Base-by-base conservation (phyloP, 495 filamentous ascomycete species). In the Aspergillus campestris region DNA sequence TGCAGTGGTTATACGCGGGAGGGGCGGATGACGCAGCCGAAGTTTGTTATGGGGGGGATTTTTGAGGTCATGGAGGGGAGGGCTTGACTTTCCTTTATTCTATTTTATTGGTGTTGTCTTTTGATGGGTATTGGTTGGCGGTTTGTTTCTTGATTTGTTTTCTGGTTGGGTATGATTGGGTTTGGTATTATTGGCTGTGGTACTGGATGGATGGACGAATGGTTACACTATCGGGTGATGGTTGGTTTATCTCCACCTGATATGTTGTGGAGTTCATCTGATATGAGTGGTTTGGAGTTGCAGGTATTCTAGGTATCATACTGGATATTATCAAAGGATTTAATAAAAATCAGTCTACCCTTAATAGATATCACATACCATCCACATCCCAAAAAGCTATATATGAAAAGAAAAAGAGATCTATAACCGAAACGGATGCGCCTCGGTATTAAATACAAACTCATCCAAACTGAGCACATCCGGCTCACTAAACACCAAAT, bases 381-480 rank as follows among this genome's bases (percentile, higher is more conserved):
- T 24, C 18, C 18, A 24, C 18, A 4, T 24, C 18, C 18, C 1
- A 24, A 24, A 24, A 24, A 24, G 4, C 18, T 24, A n/a, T 24
- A 24, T 24, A 24, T 24, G 4, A 24, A 1, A 24, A 24, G 18
- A 24, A 24, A 24, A 4, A 24, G 18, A 24, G 4, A 24, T 24
- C 18, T 24, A 24, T 24, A 38, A 6, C 28, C 47, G 32, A 24
- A 71, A 57, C 3, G 73, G 73, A 56, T 77, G 73, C 24, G 69
- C 73, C 46, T 70, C 73, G 6, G 73, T 73, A 48, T 73, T 77
- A 56, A 88, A 73, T 13, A 88, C 83, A 70, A 72, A 88, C 13
- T 87, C 72, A 61, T 89, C 84, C 53, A 88, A 57, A 54, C 75
- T 81, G 9, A 88, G 65, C 7, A 79, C 51, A 9, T 75, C 72